These are phyloP conservation scores for Bondarzewia mesenterica DNA, from an alignment of 1,284 basidiomycete species.

Conservation along the genomic window DNA sequence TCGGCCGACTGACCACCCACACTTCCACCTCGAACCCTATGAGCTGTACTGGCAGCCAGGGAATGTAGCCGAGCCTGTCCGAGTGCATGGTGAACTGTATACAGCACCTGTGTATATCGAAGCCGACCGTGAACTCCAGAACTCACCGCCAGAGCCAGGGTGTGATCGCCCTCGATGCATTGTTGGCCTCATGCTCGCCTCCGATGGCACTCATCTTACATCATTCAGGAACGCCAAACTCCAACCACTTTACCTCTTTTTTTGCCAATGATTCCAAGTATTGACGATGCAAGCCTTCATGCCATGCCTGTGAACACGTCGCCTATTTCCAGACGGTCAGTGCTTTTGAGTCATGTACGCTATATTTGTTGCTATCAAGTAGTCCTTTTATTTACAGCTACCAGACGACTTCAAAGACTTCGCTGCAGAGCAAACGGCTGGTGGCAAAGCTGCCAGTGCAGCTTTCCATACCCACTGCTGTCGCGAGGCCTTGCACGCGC, in stretches of 20 bases:
- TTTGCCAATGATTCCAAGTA: conserved; percentile 20
- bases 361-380: not conserved
- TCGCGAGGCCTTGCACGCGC: not conserved
- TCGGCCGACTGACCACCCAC: too few species aligned
- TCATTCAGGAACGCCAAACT: conserved; percentile 13
- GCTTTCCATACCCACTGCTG: not conserved
- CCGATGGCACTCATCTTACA: conserved; percentile 16
- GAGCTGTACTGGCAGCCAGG: not conserved
- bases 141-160: conserved; percentile 3
- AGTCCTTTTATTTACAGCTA: not conserved
- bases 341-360: not conserved
- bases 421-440: not conserved
- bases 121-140: not conserved
- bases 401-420: not conserved
- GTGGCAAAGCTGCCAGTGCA: not conserved
- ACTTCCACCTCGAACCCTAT: not conserved
- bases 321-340: not conserved
- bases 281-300: conserved; percentile 13
- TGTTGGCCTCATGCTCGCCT: conserved; percentile 16
- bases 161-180: conserved; percentile 15
- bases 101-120: not conserved
- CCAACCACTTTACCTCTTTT: conserved; percentile 11
- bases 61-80: not conserved
- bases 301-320: not conserved
- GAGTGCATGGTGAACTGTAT: not conserved